Conservation (phyloP, 2,329 filamentous ascomycete species). For the Claviceps cyperi region DNA sequence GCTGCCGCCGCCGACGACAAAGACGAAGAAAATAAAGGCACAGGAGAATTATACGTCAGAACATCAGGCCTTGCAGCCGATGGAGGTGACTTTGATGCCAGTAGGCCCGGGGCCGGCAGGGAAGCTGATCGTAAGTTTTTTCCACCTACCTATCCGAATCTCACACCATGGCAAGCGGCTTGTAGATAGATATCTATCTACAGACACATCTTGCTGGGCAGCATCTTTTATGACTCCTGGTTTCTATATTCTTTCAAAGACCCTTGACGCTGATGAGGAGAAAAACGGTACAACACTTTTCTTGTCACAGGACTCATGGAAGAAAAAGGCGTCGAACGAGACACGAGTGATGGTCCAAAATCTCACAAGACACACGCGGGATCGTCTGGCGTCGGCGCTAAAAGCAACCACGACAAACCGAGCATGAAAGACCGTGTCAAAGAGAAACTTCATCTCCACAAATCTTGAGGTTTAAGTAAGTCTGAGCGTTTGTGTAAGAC, state of each 20-base stretch:
- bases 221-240: too few relatives aligned
- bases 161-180: too few relatives aligned
- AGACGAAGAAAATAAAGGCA: conserved; percentile 23
- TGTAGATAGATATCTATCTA: too few relatives aligned
- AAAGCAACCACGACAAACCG: conserved; percentile 28
- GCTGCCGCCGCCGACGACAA: conserved; percentile 10
- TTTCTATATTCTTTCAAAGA: too few relatives aligned
- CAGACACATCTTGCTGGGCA: too few relatives aligned
- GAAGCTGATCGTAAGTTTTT: conserved; percentile 52
- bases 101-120: conserved; percentile 45
- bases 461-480: not conserved
- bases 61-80: conserved; percentile 45
- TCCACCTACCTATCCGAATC: not conserved
- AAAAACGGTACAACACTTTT: not conserved
- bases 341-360: conserved; percentile 4
- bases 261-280: too few relatives aligned
- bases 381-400: not conserved
- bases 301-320: conserved; percentile 17
- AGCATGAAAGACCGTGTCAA: conserved; percentile 52
- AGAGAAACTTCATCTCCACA: conserved; percentile 46
- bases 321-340: conserved; percentile 16
- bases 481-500: too few relatives aligned
- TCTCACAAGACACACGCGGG: conserved; percentile 6
- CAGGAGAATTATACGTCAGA: conserved; percentile 42
- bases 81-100: conserved; percentile 53